These are phyloP conservation scores for Scalesia atractyloides DNA, from an alignment of 129 eudicot genomes.

Conservation along the genomic window DNA sequence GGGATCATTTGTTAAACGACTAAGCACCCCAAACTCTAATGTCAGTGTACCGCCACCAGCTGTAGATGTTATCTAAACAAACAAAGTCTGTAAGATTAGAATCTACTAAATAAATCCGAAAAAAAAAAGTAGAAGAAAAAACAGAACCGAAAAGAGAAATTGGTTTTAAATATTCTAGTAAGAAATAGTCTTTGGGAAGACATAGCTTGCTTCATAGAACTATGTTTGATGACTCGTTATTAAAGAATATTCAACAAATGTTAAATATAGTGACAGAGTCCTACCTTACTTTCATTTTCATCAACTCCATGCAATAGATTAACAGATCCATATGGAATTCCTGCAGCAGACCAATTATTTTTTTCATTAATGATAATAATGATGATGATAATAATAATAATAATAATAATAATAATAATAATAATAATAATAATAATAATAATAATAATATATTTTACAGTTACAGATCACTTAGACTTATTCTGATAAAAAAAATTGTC, in stretches of 20 bases:
- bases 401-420: no score
- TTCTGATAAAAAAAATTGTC: neutral
- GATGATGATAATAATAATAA: no score
- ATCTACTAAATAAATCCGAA: neutral
- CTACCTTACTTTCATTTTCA: slow-evolving; percentile 94
- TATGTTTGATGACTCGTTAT: neutral
- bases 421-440: no score
- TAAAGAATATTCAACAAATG: neutral
- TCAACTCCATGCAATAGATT: slow-evolving; percentile 91
- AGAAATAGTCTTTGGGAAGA: neutral
- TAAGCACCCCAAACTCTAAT: slow-evolving; percentile 92
- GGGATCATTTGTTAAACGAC: slow-evolving; percentile 92
- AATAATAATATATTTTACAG: no score
- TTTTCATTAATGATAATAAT: no score
- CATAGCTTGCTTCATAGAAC: neutral
- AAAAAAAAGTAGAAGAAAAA: neutral
- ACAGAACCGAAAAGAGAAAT: neutral
- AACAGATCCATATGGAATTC: slow-evolving; percentile 98
- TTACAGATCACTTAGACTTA: no score
- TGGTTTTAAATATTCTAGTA: neutral
- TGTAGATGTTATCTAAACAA: slow-evolving; percentile 86
- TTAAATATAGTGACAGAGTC: slow-evolving; percentile 30
- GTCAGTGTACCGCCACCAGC: slow-evolving; percentile 99
- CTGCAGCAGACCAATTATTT: slow-evolving; percentile 49
- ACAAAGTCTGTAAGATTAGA: slow-evolving; percentile 22